Evolutionary conservation across 225 moss, liverwort and hornwort species (phyloP).

Genomic region (Lunularia cruciata): DNA sequence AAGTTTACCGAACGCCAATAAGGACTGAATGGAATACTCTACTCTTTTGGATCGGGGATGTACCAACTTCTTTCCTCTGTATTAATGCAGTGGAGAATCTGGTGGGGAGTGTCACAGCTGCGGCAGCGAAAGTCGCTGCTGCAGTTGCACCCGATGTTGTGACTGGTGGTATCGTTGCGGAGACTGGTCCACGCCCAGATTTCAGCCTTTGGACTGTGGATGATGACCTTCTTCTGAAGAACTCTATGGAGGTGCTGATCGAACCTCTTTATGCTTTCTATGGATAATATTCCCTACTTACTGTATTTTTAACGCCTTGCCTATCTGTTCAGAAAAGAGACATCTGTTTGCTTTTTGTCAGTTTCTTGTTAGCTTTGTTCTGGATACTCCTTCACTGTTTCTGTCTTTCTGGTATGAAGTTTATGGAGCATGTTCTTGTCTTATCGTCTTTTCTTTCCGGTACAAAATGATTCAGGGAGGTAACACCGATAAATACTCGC

Average conservation of each 20-base stretch:
- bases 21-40: no score
- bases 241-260: slow-evolving; percentile 77
- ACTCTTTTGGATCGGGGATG: no score
- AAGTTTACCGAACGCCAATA: no score
- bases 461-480: neutral
- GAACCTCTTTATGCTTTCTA: no score
- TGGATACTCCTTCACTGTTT: no score
- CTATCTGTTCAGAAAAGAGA: neutral
- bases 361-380: neutral
- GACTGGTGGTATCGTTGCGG: slow-evolving; percentile 88
- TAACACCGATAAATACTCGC: neutral
- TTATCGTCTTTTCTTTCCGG: neutral
- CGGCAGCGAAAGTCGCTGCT: slow-evolving; percentile 91
- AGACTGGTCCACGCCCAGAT: slow-evolving; percentile 87
- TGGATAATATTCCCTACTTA: no score
- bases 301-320: no score
- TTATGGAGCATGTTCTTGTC: neutral
- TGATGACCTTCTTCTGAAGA: slow-evolving; percentile 81
- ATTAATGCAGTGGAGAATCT: slow-evolving; percentile 34
- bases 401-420: no score
- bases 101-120: slow-evolving; percentile 68
- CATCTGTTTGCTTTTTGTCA: neutral
- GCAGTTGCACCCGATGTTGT: slow-evolving; percentile 79
- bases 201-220: slow-evolving; percentile 98
- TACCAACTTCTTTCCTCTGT: no score